These are phyloP conservation scores for Saururus chinensis DNA, from an alignment of 164 flowering plant genomes.

Conservation along the genomic window DNA sequence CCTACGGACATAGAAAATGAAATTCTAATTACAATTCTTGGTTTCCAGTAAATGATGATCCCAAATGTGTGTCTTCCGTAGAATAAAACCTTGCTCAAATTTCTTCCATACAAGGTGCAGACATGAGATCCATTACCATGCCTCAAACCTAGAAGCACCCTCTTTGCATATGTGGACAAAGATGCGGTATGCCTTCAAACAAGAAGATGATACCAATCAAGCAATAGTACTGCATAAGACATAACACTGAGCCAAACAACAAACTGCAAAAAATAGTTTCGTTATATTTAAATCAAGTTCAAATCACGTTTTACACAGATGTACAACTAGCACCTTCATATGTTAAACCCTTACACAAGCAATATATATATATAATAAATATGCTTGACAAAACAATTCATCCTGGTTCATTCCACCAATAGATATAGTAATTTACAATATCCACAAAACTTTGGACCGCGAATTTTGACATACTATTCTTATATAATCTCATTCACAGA, in stretches of 20 bases:
- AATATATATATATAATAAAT: too few relatives aligned
- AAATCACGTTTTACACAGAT: too few relatives aligned
- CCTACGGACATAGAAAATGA: conserved; percentile 13
- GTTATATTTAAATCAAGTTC: not conserved
- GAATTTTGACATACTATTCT: too few relatives aligned
- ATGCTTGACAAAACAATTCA: too few relatives aligned
- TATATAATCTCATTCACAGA: not conserved
- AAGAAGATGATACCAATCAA: conserved; percentile 5
- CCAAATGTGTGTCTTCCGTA: not conserved
- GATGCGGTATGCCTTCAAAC: conserved; percentile 53
- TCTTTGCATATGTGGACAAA: conserved; percentile 48
- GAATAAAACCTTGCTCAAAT: conserved; percentile 36
- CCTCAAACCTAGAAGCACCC: conserved; percentile 38
- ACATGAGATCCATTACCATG: conserved; percentile 62
- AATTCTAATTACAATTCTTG: too few relatives aligned
- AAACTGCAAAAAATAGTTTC: too few relatives aligned
- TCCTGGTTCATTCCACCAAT: too few relatives aligned
- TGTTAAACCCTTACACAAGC: too few relatives aligned
- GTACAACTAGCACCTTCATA: too few relatives aligned
- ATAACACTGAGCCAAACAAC: too few relatives aligned
- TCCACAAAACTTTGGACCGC: too few relatives aligned
- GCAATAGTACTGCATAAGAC: not conserved
- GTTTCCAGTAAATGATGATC: not conserved
- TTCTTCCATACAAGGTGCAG: conserved; percentile 53
- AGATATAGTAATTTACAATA: too few relatives aligned